Conservation (phyloP, 1,139 yeast genomes). For the Protomyces inouyei region DNA sequence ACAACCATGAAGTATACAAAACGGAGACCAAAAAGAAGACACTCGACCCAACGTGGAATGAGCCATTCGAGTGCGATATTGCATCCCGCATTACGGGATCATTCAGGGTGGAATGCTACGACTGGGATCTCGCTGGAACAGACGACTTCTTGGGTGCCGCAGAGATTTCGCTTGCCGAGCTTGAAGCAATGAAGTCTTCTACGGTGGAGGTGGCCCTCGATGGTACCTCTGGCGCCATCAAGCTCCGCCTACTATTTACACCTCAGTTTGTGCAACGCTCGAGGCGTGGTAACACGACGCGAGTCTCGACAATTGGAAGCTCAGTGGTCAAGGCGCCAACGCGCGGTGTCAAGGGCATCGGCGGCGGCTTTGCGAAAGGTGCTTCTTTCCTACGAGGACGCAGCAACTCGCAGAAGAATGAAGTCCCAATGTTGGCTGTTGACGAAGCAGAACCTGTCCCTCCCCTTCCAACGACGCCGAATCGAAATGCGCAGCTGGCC, state of each 20-base stretch:
- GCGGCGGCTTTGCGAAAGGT: slow-evolving; percentile 32
- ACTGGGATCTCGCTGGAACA: slow-evolving; percentile 91
- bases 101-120: slow-evolving; percentile 58
- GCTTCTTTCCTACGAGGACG: slow-evolving; percentile 27
- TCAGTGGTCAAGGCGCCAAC: slow-evolving; percentile 35
- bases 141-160: slow-evolving; percentile 71
- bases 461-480: slow-evolving; percentile 14
- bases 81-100: slow-evolving; percentile 57
- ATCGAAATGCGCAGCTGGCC: slow-evolving; percentile 20
- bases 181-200: slow-evolving; percentile 54
- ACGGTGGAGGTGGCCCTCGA: slow-evolving; percentile 53
- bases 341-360: slow-evolving; percentile 36
- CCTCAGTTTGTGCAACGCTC: slow-evolving; percentile 61
- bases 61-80: slow-evolving; percentile 51
- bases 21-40: slow-evolving; percentile 81
- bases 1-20: slow-evolving; percentile 56
- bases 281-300: slow-evolving; percentile 31
- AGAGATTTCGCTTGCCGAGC: slow-evolving; percentile 53
- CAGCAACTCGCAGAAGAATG: slow-evolving; percentile 4
- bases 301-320: slow-evolving; percentile 28
- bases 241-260: slow-evolving; percentile 56
- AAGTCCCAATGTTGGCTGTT: slow-evolving; percentile 27
- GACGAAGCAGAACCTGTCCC: slow-evolving; percentile 27
- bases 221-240: slow-evolving; percentile 52
- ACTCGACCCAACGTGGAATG: slow-evolving; percentile 82